Base-by-base conservation (phyloP, 202 grass and related monocot species). In the Brachypodium distachyon region DNA sequence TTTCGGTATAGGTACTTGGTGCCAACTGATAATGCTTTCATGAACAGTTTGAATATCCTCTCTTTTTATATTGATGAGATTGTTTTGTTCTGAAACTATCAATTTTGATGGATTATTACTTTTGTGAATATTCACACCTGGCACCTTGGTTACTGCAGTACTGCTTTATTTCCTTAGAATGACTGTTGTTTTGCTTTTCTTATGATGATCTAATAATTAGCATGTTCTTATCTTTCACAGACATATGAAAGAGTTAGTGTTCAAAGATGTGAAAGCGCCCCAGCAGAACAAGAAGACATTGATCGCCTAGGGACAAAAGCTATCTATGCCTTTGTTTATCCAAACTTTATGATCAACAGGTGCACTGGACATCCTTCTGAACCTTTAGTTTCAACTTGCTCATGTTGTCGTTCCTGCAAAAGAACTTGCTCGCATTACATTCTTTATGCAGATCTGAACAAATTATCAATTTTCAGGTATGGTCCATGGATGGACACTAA, bases 401-500 rank as follows among this genome's bases (percentile, higher is more conserved):
- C 4, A 44, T 52, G 16, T 76, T 49, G 56, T 9, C n/a, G n/a
- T n/a, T n/a, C n/a, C n/a, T n/a, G n/a, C n/a, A n/a, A n/a, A n/a
- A n/a, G n/a, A n/a, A n/a, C n/a, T n/a, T n/a, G n/a, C n/a, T n/a
- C n/a, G n/a, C n/a, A n/a, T n/a, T n/a, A n/a, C n/a, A 65, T 85
- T 42, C 23, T 74, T 14, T 34, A 54, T 60, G 32, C 33, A 39
- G 3, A 46, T 70, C 76, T 52, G 57, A 68, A 52, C 70, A 84
- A 63, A 12, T 79, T 46, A 52, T 78, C 9, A 68, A 47, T 86
- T 63, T 62, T 64, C 68, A 97, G 93, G 77, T 98, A 98, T 10
- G 91, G 96, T 81, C 96, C 96, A 33, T 98, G 96, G 96, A 90
- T 98, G 96, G 96, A 98, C 64, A 92, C 96, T 87, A 98, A 98